Percentiles rank a stretch among this genome's conserved stretches.
Evolutionary conservation across 192 early-diverging fungal genomes (phyloP).

Genomic region (Entrophospora sp.): DNA sequence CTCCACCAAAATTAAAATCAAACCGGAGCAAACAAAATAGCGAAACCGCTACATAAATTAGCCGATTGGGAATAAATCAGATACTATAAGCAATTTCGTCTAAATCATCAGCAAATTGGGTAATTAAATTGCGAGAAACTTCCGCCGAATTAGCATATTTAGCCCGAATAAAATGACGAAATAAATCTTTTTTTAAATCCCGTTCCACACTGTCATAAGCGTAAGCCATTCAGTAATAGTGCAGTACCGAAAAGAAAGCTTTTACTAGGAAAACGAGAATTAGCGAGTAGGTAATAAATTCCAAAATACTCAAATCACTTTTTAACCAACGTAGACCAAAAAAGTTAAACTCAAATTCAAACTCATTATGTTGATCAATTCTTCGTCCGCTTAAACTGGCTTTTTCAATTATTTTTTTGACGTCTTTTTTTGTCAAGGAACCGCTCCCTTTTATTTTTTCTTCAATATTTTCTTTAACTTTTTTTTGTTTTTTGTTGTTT

Average conservation of each 20-base stretch:
- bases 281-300: background rate
- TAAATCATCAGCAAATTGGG: background rate
- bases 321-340: background rate
- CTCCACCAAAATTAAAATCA: background rate
- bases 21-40: conserved; percentile 4
- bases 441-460: background rate
- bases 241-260: background rate
- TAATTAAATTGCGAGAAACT: conserved; percentile 9
- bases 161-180: conserved; percentile 2
- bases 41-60: conserved; percentile 7
- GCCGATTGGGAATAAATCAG: conserved; percentile 4
- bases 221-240: conserved; percentile 3
- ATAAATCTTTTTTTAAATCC: conserved; percentile 1
- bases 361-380: background rate
- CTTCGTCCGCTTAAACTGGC: background rate
- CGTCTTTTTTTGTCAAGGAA: conserved; percentile 1
- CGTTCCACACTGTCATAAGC: background rate
- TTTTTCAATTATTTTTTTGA: conserved; percentile 9
- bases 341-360: conserved; percentile 9
- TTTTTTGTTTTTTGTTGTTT: conserved; percentile 1
- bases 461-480: conserved; percentile 12
- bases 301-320: background rate
- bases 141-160: background rate
- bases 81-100: conserved; percentile 8
- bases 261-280: background rate